A percentile compares a stretch with the other conserved stretches of the same genome.
Evolutionary conservation across 805 yeast genomes (phyloP).

Genomic region (Tetrapisispora phaffii): DNA sequence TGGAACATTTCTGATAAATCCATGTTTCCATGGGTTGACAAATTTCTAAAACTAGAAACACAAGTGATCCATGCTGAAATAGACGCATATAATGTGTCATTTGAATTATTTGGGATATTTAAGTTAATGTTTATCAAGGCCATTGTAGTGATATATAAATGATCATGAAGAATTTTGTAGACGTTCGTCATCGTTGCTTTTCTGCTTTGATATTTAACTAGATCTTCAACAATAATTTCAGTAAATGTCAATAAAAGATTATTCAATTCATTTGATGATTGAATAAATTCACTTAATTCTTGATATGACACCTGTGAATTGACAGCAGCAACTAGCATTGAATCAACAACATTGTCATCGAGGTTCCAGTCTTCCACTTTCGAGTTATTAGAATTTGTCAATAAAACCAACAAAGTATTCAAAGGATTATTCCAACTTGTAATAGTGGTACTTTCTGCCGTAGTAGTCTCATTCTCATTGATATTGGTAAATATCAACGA

Average conservation of each 20-base stretch:
- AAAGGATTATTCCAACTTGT: conserved; percentile 28
- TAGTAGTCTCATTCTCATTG: neutral
- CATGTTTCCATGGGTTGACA: conserved; percentile 21
- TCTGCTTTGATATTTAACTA: conserved; percentile 23
- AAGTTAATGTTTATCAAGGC: conserved; percentile 24
- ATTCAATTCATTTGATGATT: conserved; percentile 15
- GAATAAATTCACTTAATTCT: conserved; percentile 17
- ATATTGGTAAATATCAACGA: conserved; percentile 23
- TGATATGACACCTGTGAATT: conserved; percentile 16
- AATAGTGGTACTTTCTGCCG: conserved; percentile 3
- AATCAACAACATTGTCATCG: conserved; percentile 7
- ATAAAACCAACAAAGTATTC: conserved; percentile 18
- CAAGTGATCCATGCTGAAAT: conserved; percentile 27
- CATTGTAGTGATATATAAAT: conserved; percentile 26
- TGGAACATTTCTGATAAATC: conserved; percentile 24
- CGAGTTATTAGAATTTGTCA: conserved; percentile 8
- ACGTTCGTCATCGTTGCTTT: conserved; percentile 21
- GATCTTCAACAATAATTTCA: conserved; percentile 28
- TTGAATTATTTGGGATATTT: conserved; percentile 2
- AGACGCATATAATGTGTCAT: conserved; percentile 19
- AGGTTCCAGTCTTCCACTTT: conserved; percentile 11
- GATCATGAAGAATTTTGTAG: conserved; percentile 26
- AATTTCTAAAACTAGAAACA: conserved; percentile 22
- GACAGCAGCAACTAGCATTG: conserved; percentile 9
- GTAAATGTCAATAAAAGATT: conserved; percentile 22